Percentiles rank a stretch among this genome's conserved stretches.
phyloP scores from a whole-genome alignment of 208 protist genomes.

The Leishmania tropica region DNA sequence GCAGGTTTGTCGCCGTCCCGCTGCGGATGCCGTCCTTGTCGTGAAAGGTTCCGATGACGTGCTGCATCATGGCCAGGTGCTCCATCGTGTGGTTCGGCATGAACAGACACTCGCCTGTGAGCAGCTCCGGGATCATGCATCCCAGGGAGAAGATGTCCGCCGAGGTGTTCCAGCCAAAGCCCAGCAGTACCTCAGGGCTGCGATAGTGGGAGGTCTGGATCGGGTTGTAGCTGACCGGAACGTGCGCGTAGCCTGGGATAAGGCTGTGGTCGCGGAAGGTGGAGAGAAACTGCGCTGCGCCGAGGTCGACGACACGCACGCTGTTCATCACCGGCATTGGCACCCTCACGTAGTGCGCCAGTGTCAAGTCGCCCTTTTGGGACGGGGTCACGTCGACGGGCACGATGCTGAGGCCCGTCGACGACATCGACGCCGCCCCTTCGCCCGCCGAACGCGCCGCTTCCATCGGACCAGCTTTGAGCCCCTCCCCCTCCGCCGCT shows the following conservation, averaged over 20 bases:
- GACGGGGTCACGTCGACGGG: slow-evolving; percentile 21
- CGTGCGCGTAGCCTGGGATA: slow-evolving; percentile 41
- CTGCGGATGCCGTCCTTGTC: slow-evolving; percentile 24
- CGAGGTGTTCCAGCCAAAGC: slow-evolving; percentile 63
- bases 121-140: slow-evolving; percentile 83
- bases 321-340: slow-evolving; percentile 59
- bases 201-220: slow-evolving; percentile 87
- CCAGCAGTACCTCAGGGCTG: slow-evolving; percentile 80
- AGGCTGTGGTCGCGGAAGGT: slow-evolving; percentile 41
- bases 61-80: slow-evolving; percentile 80
- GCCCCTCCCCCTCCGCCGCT: background rate
- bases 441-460: background rate
- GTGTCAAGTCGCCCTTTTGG: slow-evolving; percentile 24
- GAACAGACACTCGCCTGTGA: slow-evolving; percentile 78
- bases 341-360: slow-evolving; percentile 41
- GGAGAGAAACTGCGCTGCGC: slow-evolving; percentile 58
- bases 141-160: slow-evolving; percentile 84
- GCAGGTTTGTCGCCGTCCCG: slow-evolving; percentile 23
- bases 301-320: slow-evolving; percentile 81
- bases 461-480: background rate
- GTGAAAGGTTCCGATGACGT: slow-evolving; percentile 71
- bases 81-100: slow-evolving; percentile 76
- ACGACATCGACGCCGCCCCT: background rate
- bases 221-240: slow-evolving; percentile 60
- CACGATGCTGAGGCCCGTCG: slow-evolving; percentile 19